Base-by-base conservation (phyloP, 306 rosid species). In the Dicorynia guianensis region DNA sequence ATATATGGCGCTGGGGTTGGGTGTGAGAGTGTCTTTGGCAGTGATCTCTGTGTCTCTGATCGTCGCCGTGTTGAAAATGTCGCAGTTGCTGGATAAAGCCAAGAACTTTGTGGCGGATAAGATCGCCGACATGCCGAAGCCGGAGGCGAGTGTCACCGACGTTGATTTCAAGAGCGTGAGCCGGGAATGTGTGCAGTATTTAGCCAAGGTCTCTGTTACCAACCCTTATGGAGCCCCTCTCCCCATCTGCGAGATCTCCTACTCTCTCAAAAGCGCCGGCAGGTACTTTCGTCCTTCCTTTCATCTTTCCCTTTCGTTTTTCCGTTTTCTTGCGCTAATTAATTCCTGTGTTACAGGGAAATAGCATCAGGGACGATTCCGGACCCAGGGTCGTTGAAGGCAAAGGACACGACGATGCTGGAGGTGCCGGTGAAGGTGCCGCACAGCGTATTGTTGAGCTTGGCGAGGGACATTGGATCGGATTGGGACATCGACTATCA, bases 401-500 rank as follows among this genome's bases (percentile, higher is more conserved):
- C 76, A 4, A 78, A 63, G 17, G 97, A 78, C 8, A 63, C 69
- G 3, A 88, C 97, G 0, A 5, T 80, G 82, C 67, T 95, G 69
- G 87, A 92, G 8, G 98, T 92, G 4, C 91, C 80, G 0, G 84
- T 93, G 69, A 92, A 85, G 79, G 96, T 92, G 43, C 81, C 97
- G 0, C 93, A 92, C 43, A 85, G 78, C 60, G 15, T 90, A 53
- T 69, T 95, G 84, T 0, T 90, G 80, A 90, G 84, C 54, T 79
- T 95, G 68, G 93, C 85, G 4, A 92, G 25, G 76, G 97, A 89
- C 64, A 60, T 95, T 12, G 93, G 88, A 0, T 82, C 85, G n/a
- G 99, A 95, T 62, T 85, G 98, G 98, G 96, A 95, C 72, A 87
- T 95, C 2, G 99, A 95, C 69, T 95, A 95, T 33, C 87, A 86